A percentile compares a stretch with the other conserved stretches of the same genome.
Evolutionary conservation across 495 filamentous ascomycete species (phyloP).

Genomic region (Beverwykella pulmonaria): DNA sequence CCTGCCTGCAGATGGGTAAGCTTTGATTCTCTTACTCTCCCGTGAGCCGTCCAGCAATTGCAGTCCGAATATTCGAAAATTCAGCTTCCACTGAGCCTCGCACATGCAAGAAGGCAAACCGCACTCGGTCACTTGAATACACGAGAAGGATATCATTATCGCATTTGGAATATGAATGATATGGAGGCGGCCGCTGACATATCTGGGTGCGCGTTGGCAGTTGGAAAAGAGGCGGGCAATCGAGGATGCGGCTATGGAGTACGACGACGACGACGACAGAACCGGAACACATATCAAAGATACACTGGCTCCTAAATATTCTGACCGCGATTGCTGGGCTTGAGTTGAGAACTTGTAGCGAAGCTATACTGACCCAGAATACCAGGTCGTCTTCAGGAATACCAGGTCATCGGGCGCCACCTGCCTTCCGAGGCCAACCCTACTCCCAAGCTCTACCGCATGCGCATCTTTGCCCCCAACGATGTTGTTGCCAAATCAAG

Average conservation of each 20-base stretch:
- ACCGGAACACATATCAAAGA: too few species aligned
- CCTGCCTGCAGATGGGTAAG: conserved; percentile 56
- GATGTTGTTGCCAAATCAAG: conserved; percentile 96
- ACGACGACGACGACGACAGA: neutral
- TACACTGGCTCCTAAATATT: too few species aligned
- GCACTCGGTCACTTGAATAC: neutral
- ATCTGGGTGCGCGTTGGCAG: neutral
- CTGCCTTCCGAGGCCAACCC: conserved; percentile 94
- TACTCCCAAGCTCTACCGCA: conserved; percentile 97
- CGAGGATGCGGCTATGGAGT: neutral
- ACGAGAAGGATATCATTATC: neutral
- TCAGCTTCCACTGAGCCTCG: neutral
- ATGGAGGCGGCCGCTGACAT: neutral
- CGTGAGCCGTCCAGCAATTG: conserved; percentile 20
- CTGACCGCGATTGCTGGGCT: conserved; percentile 18
- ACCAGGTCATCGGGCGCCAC: conserved; percentile 99
- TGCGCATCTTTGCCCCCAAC: conserved; percentile 99
- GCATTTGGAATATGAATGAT: neutral
- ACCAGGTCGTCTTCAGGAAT: conserved; percentile 97
- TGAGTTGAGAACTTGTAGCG: neutral
- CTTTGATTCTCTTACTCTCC: conserved; percentile 33
- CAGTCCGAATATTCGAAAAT: conserved; percentile 1
- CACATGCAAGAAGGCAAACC: neutral
- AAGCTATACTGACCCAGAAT: conserved; percentile 22
- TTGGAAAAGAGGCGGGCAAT: neutral